Percentiles rank a stretch among this genome's conserved stretches.
Evolutionary conservation across 352 stramenopile genomes (phyloP).

Genomic region (Nothophytophthora sp.): DNA sequence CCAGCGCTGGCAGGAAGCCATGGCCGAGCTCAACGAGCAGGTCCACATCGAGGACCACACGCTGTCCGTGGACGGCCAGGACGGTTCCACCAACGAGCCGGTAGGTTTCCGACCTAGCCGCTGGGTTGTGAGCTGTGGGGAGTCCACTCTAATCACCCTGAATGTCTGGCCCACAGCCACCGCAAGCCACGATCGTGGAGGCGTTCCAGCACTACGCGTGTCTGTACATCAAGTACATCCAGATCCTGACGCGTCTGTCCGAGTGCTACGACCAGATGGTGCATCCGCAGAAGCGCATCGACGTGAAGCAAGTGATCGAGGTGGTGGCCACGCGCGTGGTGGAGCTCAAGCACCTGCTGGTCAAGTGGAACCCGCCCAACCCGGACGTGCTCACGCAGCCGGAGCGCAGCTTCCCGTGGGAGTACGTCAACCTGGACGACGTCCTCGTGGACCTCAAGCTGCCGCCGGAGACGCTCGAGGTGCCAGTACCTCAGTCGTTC

Average conservation of each 20-base stretch:
- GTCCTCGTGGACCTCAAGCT: constrained; percentile 94
- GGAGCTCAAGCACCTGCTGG: constrained; percentile 90
- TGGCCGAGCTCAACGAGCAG: constrained; percentile 93
- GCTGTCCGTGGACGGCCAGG: constrained; percentile 44
- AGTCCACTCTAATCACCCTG: too few relatives aligned
- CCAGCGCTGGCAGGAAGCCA: constrained; percentile 89
- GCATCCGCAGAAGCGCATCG: constrained; percentile 94
- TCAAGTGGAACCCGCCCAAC: constrained; percentile 96
- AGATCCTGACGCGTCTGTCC: constrained; percentile 91
- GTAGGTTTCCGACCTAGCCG: too few relatives aligned
- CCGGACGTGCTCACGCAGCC: constrained; percentile 75
- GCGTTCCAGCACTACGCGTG: constrained; percentile 95
- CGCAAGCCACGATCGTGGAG: constrained; percentile 83
- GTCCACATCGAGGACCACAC: constrained; percentile 89
- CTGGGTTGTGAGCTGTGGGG: too few relatives aligned
- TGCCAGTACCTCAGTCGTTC: constrained; percentile 90
- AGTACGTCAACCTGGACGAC: constrained; percentile 94
- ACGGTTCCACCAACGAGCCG: constrained; percentile 32
- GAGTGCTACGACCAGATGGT: constrained; percentile 94
- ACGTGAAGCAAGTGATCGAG: constrained; percentile 93
- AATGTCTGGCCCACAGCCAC: constrained; percentile 32
- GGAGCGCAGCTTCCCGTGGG: constrained; percentile 92
- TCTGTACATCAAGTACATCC: constrained; percentile 95
- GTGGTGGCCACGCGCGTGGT: constrained; percentile 89
- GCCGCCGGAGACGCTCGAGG: constrained; percentile 89